Base-by-base conservation (phyloP, 2,329 filamentous ascomycete species). In the Exophiala dermatitidis region DNA sequence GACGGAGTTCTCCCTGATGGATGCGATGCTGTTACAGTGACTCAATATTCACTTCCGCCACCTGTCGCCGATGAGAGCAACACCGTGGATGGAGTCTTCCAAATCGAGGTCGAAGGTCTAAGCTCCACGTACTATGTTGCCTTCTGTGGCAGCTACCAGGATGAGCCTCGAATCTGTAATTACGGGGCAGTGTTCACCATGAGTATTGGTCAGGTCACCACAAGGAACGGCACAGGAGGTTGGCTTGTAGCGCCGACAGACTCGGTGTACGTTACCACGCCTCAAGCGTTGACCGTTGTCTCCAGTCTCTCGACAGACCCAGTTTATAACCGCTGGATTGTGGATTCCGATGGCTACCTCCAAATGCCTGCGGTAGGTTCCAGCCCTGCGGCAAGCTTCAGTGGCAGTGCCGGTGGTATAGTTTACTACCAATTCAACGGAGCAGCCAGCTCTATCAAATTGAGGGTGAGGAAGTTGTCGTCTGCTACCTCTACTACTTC, bases 1-100 rank as follows among this genome's bases (percentile, higher is more conserved):
- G 50, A 53, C 37, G 29, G 45, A 4, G 10, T 43, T 2, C 12
- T 48, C 5, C 50, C 50, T 42, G 37, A 53, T 31, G 44, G 38
- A 1, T 53, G 50, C 45, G 28, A 32, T 1, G 34, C 50, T 10
- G 44, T 53, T 5, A 26, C 19, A 10, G 28, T 53, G 26, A 12
- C 26, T 36, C 36, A 48, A 12, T 41, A 41, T 12, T 41, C 38
- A n/a, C n/a, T 41, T 5, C 38, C 38, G 38, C 38, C 38, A 1
- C 38, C n/a, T 12, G 38, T 12, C 5, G n/a, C 6, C 38, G 2
- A 12, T 12, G 19, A 26, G 10, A 41, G 38, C 38, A 12, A 41
- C 38, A 41, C 38, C 6, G 19, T 41, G 8, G 19, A 41, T 12
- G 38, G 38, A 6, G 19, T 1, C 38, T 41, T 41, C 38, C 38